A percentile compares a stretch with the other conserved stretches of the same genome.
Conservation (phyloP, 805 yeast genomes). For the Ogataea neopini region DNA sequence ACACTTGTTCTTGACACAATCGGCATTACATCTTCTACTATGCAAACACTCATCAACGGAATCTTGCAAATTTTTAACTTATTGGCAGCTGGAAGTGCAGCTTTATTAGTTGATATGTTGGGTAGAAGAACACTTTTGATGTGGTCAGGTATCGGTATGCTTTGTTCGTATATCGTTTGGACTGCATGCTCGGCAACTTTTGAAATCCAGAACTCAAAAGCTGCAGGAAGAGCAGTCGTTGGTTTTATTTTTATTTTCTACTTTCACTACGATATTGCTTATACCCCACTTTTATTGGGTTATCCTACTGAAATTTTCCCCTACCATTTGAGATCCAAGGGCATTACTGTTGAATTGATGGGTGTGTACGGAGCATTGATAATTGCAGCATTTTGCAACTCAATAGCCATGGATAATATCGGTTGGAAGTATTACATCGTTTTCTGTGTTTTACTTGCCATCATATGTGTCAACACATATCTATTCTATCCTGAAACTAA, state of each 20-base stretch:
- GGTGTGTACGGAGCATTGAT: constrained; percentile 20
- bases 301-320: constrained; percentile 54
- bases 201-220: constrained; percentile 8
- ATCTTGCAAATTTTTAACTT: constrained; percentile 50
- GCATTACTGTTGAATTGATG: constrained; percentile 46
- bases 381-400: constrained; percentile 29
- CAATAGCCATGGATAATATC: constrained; percentile 42
- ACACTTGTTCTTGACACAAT: constrained; percentile 49
- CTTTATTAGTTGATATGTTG: constrained; percentile 33
- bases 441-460: constrained; percentile 35
- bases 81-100: constrained; percentile 33
- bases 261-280: constrained; percentile 44
- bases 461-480: constrained; percentile 26
- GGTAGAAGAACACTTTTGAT: constrained; percentile 42
- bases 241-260: constrained; percentile 32
- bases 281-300: constrained; percentile 47
- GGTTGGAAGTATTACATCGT: constrained; percentile 41
- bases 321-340: constrained; percentile 57
- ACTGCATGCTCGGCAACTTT: constrained; percentile 47
- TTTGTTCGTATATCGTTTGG: constrained; percentile 43
- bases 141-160: constrained; percentile 39
- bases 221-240: constrained; percentile 29
- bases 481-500: constrained; percentile 50
- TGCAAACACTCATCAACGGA: constrained; percentile 53
- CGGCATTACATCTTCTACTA: constrained; percentile 49